phyloP scores from a whole-genome alignment of 1,139 yeast species.

The Pichia sp. region DNA sequence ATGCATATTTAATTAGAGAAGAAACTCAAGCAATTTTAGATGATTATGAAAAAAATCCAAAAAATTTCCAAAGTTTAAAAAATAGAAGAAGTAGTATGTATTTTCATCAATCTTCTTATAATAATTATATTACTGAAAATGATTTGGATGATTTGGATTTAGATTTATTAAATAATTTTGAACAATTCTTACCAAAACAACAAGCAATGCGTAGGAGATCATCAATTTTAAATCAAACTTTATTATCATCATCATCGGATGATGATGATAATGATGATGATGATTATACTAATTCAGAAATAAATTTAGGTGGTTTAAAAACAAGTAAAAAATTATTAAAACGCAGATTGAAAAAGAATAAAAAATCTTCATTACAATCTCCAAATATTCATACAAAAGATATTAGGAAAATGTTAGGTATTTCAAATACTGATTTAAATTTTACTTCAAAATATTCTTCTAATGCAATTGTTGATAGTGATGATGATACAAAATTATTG shows the following conservation, averaged over 20 bases:
- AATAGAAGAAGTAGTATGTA: conserved; percentile 16
- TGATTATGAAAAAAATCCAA: conserved; percentile 33
- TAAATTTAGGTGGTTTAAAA: background rate
- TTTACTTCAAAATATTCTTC: conserved; percentile 13
- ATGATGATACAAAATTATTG: conserved; percentile 27
- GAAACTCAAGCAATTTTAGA: conserved; percentile 43
- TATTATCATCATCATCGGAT: conserved; percentile 19
- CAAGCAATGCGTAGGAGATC: conserved; percentile 18
- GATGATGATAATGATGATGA: conserved; percentile 17
- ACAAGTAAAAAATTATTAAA: conserved; percentile 2
- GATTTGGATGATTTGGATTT: conserved; percentile 28
- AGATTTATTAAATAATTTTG: conserved; percentile 15
- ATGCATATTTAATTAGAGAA: conserved; percentile 33
- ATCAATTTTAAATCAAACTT: conserved; percentile 22
- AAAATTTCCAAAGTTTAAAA: conserved; percentile 13
- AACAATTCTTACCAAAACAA: conserved; percentile 18
- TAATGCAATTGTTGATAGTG: conserved; percentile 24
- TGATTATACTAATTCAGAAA: conserved; percentile 1
- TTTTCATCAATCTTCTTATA: conserved; percentile 9
- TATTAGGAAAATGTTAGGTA: conserved; percentile 17
- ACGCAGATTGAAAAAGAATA: conserved; percentile 7
- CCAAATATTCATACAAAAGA: conserved; percentile 12
- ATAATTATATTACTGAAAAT: conserved; percentile 13
- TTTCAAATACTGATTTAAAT: conserved; percentile 12
- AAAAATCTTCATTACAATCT: background rate